phyloP scores from a whole-genome alignment of 139 green algal species.

The Chlorella sp. region DNA sequence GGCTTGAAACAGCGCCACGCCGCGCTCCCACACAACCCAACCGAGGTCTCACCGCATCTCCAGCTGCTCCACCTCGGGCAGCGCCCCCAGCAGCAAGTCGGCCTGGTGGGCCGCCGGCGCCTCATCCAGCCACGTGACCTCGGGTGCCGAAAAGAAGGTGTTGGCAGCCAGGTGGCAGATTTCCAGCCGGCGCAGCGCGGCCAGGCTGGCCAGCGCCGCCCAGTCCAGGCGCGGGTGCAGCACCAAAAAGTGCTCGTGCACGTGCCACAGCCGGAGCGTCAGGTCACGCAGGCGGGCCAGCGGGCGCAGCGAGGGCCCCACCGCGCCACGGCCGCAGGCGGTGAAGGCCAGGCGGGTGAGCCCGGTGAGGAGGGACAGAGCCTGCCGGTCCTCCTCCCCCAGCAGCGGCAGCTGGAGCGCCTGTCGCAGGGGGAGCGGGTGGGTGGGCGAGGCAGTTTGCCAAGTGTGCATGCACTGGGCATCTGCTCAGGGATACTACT shows the following conservation, averaged over 20 bases:
- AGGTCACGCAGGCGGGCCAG: background rate
- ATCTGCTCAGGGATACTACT: too few species aligned
- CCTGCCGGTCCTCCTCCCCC: background rate
- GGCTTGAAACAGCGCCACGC: background rate
- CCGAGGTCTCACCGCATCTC: background rate
- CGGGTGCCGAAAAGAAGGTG: background rate
- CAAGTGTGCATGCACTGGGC: background rate
- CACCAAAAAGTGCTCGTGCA: constrained; percentile 19
- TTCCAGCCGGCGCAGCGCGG: background rate
- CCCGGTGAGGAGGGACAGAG: background rate
- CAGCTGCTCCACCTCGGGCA: background rate
- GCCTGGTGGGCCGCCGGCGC: background rate
- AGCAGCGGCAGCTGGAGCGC: constrained; percentile 13
- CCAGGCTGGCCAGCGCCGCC: background rate
- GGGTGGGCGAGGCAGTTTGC: background rate
- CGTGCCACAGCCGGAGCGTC: background rate
- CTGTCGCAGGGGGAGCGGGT: background rate
- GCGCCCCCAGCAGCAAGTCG: background rate
- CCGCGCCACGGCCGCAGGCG: constrained; percentile 1
- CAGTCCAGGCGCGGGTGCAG: constrained; percentile 7
- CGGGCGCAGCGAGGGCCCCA: constrained; percentile 1
- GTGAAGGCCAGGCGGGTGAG: constrained; percentile 38
- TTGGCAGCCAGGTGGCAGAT: background rate
- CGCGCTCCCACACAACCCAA: background rate
- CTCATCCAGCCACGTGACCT: background rate